Conservation (phyloP, 2,329 filamentous ascomycete species). For the Cercospora sp. region DNA sequence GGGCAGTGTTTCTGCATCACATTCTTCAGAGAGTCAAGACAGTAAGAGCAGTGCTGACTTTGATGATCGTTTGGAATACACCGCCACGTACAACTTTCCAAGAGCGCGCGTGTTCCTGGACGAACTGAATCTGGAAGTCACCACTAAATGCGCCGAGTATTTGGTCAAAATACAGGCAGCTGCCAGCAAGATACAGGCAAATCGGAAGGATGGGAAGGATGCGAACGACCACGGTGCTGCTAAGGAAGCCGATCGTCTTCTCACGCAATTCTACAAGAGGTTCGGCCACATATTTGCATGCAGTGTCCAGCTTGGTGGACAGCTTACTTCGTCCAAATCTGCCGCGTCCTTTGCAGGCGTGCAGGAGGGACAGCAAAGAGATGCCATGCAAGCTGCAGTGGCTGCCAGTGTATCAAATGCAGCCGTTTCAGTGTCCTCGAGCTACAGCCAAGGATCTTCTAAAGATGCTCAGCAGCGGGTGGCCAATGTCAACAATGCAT, state of each 20-base stretch:
- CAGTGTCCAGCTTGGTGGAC: neutral
- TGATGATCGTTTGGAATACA: neutral
- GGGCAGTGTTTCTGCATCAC: neutral
- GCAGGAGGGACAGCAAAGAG: neutral
- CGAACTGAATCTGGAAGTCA: neutral
- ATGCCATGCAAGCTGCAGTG: neutral
- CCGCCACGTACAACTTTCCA: neutral
- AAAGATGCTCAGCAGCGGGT: neutral
- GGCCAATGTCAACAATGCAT: neutral
- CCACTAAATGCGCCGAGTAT: neutral
- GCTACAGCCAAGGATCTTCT: neutral
- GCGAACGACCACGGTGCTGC: neutral
- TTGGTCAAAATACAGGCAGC: neutral
- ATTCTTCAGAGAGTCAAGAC: neutral
- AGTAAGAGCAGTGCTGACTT: neutral
- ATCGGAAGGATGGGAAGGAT: neutral
- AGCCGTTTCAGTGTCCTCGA: neutral
- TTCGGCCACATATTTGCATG: constrained; percentile 3
- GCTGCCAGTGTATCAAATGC: neutral
- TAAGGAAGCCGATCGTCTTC: neutral
- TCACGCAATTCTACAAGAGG: neutral
- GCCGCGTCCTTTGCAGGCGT: neutral
- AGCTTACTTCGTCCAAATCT: neutral
- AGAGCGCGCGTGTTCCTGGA: neutral
- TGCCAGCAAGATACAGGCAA: neutral